Base-by-base conservation (phyloP, 139 green algal genomes). In the Micromonas pusilla region DNA sequence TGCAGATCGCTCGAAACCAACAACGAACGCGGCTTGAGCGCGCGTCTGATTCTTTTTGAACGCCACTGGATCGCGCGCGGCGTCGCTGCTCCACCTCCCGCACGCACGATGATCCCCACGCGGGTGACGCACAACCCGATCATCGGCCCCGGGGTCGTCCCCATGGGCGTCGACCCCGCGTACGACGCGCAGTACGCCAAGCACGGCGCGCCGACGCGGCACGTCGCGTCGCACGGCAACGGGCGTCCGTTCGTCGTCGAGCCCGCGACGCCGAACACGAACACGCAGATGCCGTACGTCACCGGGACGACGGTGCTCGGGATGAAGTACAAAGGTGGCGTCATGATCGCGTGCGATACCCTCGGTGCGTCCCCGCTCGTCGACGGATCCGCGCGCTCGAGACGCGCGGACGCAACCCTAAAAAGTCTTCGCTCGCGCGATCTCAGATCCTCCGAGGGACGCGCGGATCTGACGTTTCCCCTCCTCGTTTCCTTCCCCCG, bases 271-370 rank as follows among this genome's bases (percentile, higher is more conserved):
- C 65, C 65, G 30, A 36, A 32, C 45, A 77, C 54, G 65, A 3
- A 63, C 32, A 81, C 77, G 45, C 77, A 77, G 77, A 79, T 28
- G 36, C 93, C 93, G 4, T 97, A 96, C 73, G 95, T 99, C 3
- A 98, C 94, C 0, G 95, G 95, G 26, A 96, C 95, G 0, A 95
- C 89, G 36, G 93, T 99, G 53, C 83, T 99, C 9, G 95, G 81
- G 21, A 78, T 98, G 37, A 97, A 93, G 37, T 99, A 96, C 86
- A 94, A 93, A 65, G 95, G 93, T 79, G 95, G 95, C 33, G 89
- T 99, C 3, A 79, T 99, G 74, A 82, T 99, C 30, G 95, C 93
- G 0, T 87, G 80, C 53, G 95, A 99, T 82, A 99, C 87, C 0
- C 84, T 99, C 36, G 94, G 90, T 92, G 53, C 16, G 80, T 28